These are phyloP conservation scores for Stephania cephalantha DNA, from an alignment of 164 flowering plant species.

Conservation along the genomic window DNA sequence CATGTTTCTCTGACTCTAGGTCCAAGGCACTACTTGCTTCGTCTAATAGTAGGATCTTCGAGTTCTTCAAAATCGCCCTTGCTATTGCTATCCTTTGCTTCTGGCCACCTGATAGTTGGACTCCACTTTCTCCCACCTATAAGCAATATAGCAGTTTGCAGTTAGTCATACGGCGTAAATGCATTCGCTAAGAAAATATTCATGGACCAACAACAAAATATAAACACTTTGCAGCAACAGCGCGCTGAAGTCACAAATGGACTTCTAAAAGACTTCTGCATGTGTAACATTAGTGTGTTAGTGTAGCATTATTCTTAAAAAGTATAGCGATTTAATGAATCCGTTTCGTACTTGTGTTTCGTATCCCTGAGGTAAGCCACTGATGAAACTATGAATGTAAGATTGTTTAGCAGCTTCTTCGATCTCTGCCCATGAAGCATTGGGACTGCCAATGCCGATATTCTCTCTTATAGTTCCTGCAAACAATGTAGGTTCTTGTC, in stretches of 20 bases:
- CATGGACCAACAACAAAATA: no score
- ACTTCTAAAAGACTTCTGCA: no score
- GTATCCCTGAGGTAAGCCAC: slow-evolving; percentile 69
- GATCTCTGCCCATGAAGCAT: slow-evolving; percentile 66
- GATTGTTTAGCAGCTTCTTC: slow-evolving; percentile 75
- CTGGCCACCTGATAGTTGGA: slow-evolving; percentile 69
- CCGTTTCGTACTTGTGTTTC: slow-evolving; percentile 47
- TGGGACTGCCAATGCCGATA: slow-evolving; percentile 55
- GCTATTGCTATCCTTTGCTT: slow-evolving; percentile 75
- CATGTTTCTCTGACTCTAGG: slow-evolving; percentile 67
- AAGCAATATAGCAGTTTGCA: background rate
- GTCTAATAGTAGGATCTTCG: slow-evolving; percentile 53
- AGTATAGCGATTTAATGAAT: background rate
- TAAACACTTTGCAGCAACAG: no score
- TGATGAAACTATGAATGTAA: slow-evolving; percentile 61
- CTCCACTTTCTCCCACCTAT: slow-evolving; percentile 76
- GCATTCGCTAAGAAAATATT: no score
- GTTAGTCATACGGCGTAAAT: no score
- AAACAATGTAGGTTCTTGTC: slow-evolving; percentile 79
- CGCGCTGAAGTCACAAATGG: no score
- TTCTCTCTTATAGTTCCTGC: slow-evolving; percentile 64
- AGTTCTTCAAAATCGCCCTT: slow-evolving; percentile 56
- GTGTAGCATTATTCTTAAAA: no score
- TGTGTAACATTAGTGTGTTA: no score
- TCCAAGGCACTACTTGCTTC: slow-evolving; percentile 82